phyloP scores from a whole-genome alignment of 192 early-diverging fungal species.

The Backusella circina region DNA sequence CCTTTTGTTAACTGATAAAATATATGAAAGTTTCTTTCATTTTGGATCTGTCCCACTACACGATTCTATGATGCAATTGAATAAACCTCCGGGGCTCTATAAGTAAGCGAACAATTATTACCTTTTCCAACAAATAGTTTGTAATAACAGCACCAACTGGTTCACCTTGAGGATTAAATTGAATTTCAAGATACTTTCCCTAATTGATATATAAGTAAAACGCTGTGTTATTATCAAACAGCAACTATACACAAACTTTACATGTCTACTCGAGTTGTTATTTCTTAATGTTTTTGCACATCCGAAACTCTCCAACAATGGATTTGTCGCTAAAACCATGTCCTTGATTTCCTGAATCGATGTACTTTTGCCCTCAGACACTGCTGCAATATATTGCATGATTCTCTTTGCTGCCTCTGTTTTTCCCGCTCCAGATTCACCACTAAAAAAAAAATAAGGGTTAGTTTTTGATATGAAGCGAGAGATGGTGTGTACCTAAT shows the following conservation, averaged over 20 bases:
- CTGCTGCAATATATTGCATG: constrained; percentile 98
- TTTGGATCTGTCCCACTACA: constrained; percentile 82
- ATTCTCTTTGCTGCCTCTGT: constrained; percentile 89
- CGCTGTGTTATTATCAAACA: background rate
- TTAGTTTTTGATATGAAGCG: background rate
- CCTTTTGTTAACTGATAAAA: constrained; percentile 87
- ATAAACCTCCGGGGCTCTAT: background rate
- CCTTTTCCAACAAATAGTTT: constrained; percentile 23
- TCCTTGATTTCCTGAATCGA: constrained; percentile 91
- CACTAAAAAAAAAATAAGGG: constrained; percentile 48
- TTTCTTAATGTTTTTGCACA: constrained; percentile 96
- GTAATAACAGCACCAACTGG: constrained; percentile 7
- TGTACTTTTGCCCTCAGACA: constrained; percentile 74
- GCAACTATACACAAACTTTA: constrained; percentile 25
- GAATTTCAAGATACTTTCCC: constrained; percentile 95
- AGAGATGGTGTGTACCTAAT: constrained; percentile 61
- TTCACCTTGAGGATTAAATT: constrained; percentile 66
- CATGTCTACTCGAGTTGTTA: constrained; percentile 95
- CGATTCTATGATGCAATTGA: constrained; percentile 54
- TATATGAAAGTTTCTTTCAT: constrained; percentile 97
- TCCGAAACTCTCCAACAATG: constrained; percentile 93
- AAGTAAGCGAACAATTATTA: too few species aligned
- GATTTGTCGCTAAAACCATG: constrained; percentile 94
- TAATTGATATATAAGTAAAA: background rate
- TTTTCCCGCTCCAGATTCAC: constrained; percentile 93